Base-by-base conservation (phyloP, 2,329 filamentous ascomycete species). In the Monosporascus cannonballus region DNA sequence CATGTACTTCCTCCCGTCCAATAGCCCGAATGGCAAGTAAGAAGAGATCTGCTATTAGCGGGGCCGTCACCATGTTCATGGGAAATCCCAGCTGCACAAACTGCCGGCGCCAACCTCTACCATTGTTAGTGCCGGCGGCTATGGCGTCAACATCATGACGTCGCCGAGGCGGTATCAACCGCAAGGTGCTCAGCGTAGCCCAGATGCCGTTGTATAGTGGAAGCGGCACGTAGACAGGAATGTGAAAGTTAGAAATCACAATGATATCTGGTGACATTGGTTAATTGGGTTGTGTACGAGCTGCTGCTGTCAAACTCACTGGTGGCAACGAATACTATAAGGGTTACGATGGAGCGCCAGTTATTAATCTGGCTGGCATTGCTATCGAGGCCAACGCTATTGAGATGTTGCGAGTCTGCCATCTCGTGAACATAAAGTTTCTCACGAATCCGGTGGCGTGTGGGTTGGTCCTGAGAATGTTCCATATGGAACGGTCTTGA, bases 41-140 rank as follows among this genome's bases (percentile, higher is more conserved):
- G 59, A 90, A 89, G 1, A 90, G 76, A 59, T 88, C 85, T 1
- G 84, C 86, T 52, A 89, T 80, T 17, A 90, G 68, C 0, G 87
- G 87, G 1, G 85, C 84, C 0, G 86, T 90, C 45, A 89, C 72
- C 57, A 88, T 85, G 64, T 89, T 87, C 70, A 90, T 72, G 6
- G 85, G 85, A 39, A 89, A 81, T 3, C 69, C 64, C 37, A 85
- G 66, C 18, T 73, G 73, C 6, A 81, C 73, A 51, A 79, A 81
- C 1, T 63, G 49, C 49, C 69, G 67, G 38, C 55, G 47, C 52
- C 68, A 63, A 54, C 64, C 60, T 55, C 67, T 64, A 47, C 61
- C 62, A 30, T 62, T 47, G 6, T 58, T 51, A 17, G 39, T 11
- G n/a, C 64, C 59, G 47, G 59, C 44, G 11, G 51, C 47, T 24